Evolutionary conservation across 495 filamentous ascomycete genomes (phyloP).

Genomic region (Neurospora africana): DNA sequence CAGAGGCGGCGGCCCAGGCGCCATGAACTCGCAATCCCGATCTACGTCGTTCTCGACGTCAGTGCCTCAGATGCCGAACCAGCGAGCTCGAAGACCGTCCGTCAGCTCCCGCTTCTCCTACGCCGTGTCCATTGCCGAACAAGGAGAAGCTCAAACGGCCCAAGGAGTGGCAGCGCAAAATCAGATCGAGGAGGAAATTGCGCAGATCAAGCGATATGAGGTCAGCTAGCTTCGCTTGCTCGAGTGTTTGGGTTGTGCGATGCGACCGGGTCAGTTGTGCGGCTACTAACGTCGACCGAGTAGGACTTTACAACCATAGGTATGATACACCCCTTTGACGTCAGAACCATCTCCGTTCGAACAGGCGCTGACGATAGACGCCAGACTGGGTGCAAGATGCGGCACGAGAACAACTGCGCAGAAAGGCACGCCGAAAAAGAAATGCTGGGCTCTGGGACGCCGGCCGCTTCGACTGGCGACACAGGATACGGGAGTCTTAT

Average conservation of each 20-base stretch:
- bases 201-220: conserved; percentile 95
- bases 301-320: conserved; percentile 85
- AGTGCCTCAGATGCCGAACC: conserved; percentile 25
- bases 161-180: conserved; percentile 35
- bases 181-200: conserved; percentile 87
- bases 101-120: conserved; percentile 61
- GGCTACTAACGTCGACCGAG: neutral
- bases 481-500: conserved; percentile 75
- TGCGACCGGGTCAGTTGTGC: neutral
- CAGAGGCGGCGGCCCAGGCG: conserved; percentile 19
- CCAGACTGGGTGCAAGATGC: conserved; percentile 96
- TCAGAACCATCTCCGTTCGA: neutral
- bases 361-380: conserved; percentile 2
- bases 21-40: conserved; percentile 26
- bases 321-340: conserved; percentile 16
- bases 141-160: conserved; percentile 39
- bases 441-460: conserved; percentile 66
- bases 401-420: conserved; percentile 73
- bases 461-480: conserved; percentile 67
- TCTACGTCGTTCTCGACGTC: conserved; percentile 42
- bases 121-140: conserved; percentile 54
- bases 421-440: conserved; percentile 63
- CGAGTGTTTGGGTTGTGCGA: neutral
- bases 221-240: conserved; percentile 22
- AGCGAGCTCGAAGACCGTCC: conserved; percentile 44